Percentiles rank a stretch among this genome's conserved stretches.
Evolutionary conservation across 2,329 filamentous ascomycete species (phyloP).

Genomic region (Eurotiales sp.): DNA sequence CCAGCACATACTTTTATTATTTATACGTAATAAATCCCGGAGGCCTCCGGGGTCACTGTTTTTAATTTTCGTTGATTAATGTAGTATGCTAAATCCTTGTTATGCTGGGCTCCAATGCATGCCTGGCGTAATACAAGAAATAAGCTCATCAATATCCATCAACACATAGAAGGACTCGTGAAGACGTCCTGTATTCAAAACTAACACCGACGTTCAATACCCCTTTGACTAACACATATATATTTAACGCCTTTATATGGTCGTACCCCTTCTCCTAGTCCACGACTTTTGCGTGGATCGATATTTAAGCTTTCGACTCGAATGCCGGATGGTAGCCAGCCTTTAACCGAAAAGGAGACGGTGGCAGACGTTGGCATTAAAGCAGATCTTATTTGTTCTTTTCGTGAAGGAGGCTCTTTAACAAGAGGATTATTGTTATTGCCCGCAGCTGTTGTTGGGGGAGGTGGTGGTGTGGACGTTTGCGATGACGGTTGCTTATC

Average conservation of each 20-base stretch:
- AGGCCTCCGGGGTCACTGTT: too few species aligned
- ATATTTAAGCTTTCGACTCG: constrained; percentile 60
- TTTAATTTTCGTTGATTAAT: neutral
- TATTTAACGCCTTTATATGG: constrained; percentile 99
- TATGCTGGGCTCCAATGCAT: neutral
- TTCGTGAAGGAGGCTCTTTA: constrained; percentile 21
- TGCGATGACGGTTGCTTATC: constrained; percentile 19
- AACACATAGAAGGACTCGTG: neutral
- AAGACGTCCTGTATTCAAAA: neutral
- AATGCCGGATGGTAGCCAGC: constrained; percentile 62
- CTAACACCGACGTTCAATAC: constrained; percentile 45
- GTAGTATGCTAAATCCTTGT: neutral
- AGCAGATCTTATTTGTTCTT: constrained; percentile 64
- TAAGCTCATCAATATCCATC: neutral
- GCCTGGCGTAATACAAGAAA: neutral
- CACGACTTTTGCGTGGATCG: constrained; percentile 74
- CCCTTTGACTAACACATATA: constrained; percentile 65
- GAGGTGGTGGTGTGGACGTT: constrained; percentile 8
- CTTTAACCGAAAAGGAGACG: constrained; percentile 61
- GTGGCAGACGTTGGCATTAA: constrained; percentile 77
- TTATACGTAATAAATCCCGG: too few species aligned
- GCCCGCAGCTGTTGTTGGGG: constrained; percentile 2
- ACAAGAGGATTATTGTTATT: constrained; percentile 17
- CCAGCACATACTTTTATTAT: too few species aligned
- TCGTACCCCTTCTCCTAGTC: constrained; percentile 80